A percentile compares a stretch with the other conserved stretches of the same genome.
Evolutionary conservation across 2,329 filamentous ascomycete genomes (phyloP).

Genomic region (Alternaria ventricosa): DNA sequence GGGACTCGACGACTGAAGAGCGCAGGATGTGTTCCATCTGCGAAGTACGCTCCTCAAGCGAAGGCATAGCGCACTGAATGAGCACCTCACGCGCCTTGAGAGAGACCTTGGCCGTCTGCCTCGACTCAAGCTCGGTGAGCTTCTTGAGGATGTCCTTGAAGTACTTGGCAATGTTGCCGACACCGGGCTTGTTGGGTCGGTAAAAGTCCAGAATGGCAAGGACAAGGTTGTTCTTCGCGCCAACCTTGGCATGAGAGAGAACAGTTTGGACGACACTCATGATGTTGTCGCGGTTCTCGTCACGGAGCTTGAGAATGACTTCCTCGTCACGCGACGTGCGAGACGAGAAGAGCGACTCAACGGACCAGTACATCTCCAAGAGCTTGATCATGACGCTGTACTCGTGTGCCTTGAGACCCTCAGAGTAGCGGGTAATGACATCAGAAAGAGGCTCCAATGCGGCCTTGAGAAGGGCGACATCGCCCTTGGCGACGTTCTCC

Average conservation of each 20-base stretch:
- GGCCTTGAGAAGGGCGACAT: constrained; percentile 74
- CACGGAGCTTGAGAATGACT: constrained; percentile 89
- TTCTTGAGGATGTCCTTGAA: constrained; percentile 82
- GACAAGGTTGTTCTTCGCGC: constrained; percentile 91
- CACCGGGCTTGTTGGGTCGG: constrained; percentile 89
- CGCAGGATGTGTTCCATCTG: constrained; percentile 99
- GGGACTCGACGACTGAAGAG: constrained; percentile 94
- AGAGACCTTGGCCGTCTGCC: constrained; percentile 88
- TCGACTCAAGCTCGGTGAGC: constrained; percentile 89
- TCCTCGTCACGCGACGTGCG: constrained; percentile 89
- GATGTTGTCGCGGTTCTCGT: constrained; percentile 95
- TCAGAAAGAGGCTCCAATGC: constrained; percentile 77
- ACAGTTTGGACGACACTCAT: constrained; percentile 84
- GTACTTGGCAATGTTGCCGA: constrained; percentile 86
- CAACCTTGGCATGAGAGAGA: constrained; percentile 90
- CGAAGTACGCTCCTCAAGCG: constrained; percentile 88
- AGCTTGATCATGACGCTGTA: constrained; percentile 80
- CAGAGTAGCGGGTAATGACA: constrained; percentile 79
- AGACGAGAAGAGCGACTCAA: constrained; percentile 87
- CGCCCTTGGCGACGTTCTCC: constrained; percentile 76
- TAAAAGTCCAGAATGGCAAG: constrained; percentile 93
- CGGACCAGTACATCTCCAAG: constrained; percentile 80
- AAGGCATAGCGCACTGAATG: constrained; percentile 95
- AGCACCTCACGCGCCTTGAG: constrained; percentile 97
- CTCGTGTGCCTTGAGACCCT: constrained; percentile 91